A percentile compares a stretch with the other conserved stretches of the same genome.
phyloP scores from a whole-genome alignment of 768 basidiomycete species.

The Collybiopsis confluens region DNA sequence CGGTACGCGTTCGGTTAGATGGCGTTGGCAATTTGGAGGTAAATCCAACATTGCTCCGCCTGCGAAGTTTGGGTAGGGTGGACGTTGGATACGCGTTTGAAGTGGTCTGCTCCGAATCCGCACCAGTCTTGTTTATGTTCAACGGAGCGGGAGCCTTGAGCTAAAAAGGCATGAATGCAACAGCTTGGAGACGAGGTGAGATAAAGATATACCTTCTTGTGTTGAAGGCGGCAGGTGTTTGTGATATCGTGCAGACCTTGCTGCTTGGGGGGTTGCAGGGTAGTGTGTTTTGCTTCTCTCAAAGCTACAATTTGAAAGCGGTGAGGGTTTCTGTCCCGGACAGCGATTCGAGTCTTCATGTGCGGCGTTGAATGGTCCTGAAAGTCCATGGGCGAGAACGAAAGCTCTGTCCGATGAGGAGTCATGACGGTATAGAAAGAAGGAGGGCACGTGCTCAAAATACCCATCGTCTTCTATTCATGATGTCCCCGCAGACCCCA shows the following conservation, averaged over 20 bases:
- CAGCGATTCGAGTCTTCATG: constrained; percentile 42
- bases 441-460: neutral
- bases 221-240: neutral
- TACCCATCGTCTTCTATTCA: neutral
- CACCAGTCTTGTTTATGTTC: neutral
- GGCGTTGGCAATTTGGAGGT: neutral
- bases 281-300: constrained; percentile 1
- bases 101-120: no score
- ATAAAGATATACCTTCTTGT: neutral
- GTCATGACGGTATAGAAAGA: neutral
- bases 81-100: no score
- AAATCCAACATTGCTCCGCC: neutral
- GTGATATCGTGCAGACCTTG: neutral
- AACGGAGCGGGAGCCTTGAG: neutral
- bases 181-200: neutral
- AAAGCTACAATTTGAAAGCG: constrained; percentile 41
- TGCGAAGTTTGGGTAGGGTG: neutral
- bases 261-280: neutral
- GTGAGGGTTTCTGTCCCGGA: constrained; percentile 39
- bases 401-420: neutral
- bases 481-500: constrained; percentile 7
- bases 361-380: neutral
- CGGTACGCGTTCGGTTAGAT: neutral
- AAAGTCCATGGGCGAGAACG: neutral
- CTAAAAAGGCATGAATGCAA: neutral